Percentiles rank a stretch among this genome's conserved stretches.
Conservation (phyloP, 345 rosid genomes). For the Rhizophora apiculata region DNA sequence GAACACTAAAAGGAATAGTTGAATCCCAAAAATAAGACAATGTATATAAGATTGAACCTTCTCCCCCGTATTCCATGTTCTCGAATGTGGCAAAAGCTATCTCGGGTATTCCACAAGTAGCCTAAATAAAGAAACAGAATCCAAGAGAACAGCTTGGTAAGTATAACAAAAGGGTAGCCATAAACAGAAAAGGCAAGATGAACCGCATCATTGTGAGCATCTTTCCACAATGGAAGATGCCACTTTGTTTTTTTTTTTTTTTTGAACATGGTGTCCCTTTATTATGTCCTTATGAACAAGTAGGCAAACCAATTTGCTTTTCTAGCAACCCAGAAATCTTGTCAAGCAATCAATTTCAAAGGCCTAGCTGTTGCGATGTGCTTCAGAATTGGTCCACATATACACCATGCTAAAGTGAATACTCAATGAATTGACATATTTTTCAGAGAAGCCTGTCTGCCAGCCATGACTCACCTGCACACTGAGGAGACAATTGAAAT, state of each 20-base stretch:
- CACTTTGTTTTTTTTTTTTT: not conserved
- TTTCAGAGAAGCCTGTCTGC: not conserved
- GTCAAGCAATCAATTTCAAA: not conserved
- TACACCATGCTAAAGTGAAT: too few relatives aligned
- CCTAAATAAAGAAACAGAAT: constrained; percentile 44
- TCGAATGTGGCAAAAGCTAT: constrained; percentile 86
- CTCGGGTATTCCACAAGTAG: constrained; percentile 93
- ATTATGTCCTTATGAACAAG: not conserved
- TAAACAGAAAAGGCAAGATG: not conserved
- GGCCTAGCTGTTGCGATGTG: not conserved
- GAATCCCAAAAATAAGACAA: constrained; percentile 16
- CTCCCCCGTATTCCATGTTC: constrained; percentile 92
- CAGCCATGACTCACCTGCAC: constrained; percentile 61
- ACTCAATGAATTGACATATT: not conserved
- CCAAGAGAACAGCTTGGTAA: not conserved
- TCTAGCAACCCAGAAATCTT: not conserved
- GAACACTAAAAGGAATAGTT: not conserved
- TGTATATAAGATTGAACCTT: constrained; percentile 48
- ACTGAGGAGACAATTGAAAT: constrained; percentile 92
- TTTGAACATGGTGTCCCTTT: too few relatives aligned
- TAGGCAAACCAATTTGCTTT: not conserved
- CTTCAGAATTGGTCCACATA: not conserved
- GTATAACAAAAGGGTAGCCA: not conserved
- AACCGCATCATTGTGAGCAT: not conserved
- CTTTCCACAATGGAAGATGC: not conserved